These are phyloP conservation scores for Gossypium gossypioides DNA, from an alignment of 441 rosid species.

Conservation along the genomic window DNA sequence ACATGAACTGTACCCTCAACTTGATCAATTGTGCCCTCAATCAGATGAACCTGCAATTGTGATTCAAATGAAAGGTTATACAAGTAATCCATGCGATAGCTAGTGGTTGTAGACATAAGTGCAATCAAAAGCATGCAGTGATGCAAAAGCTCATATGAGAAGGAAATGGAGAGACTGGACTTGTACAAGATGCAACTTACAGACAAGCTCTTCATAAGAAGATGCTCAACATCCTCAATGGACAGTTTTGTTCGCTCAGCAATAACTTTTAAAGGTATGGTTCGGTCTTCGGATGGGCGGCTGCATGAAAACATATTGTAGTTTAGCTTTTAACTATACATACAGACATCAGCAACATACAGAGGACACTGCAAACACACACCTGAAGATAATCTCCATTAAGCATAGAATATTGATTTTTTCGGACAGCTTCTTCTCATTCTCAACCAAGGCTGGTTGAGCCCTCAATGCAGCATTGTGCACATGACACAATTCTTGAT, in stretches of 20 bases:
- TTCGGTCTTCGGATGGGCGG: constrained; percentile 87
- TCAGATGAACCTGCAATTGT: constrained; percentile 66
- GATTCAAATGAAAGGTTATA: background rate
- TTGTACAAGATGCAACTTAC: constrained; percentile 36
- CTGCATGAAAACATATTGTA: constrained; percentile 31
- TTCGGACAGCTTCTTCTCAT: constrained; percentile 74
- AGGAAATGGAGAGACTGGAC: background rate
- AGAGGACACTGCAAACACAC: constrained; percentile 13
- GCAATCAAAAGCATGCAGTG: background rate
- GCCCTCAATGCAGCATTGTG: constrained; percentile 70
- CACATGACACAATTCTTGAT: constrained; percentile 73
- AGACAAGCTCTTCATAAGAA: constrained; percentile 87
- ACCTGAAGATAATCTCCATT: constrained; percentile 98
- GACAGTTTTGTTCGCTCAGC: constrained; percentile 78
- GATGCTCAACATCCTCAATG: constrained; percentile 85
- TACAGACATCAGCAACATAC: background rate
- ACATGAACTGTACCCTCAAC: constrained; percentile 82
- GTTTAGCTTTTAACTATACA: constrained; percentile 1
- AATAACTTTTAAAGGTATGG: constrained; percentile 67
- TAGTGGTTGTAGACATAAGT: background rate
- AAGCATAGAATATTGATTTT: constrained; percentile 92
- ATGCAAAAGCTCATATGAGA: background rate
- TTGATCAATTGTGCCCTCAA: constrained; percentile 80
- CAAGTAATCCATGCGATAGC: background rate
- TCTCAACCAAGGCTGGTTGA: constrained; percentile 88